phyloP scores from a whole-genome alignment of 768 basidiomycete species.

The Tephrocybe sp. region DNA sequence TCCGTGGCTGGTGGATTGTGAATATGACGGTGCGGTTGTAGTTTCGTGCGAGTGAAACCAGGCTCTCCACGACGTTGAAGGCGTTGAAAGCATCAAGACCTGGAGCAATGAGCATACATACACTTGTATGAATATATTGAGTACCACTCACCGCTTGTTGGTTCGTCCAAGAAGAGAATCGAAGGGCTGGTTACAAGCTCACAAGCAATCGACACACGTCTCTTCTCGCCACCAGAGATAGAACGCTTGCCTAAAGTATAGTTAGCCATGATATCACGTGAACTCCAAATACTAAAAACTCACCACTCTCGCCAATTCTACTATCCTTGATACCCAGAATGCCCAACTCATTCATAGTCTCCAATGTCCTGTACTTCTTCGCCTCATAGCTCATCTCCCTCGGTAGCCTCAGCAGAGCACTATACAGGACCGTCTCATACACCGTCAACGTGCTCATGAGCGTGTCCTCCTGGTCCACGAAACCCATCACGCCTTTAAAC shows the following conservation, averaged over 20 bases:
- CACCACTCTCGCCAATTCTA: constrained; percentile 86
- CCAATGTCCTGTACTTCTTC: constrained; percentile 92
- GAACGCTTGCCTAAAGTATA: constrained; percentile 67
- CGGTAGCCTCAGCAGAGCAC: constrained; percentile 86
- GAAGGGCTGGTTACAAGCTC: constrained; percentile 97
- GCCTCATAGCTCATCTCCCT: constrained; percentile 94
- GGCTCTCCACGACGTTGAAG: constrained; percentile 87
- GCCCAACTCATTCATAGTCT: constrained; percentile 95
- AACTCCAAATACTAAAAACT: no score
- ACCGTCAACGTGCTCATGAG: constrained; percentile 97
- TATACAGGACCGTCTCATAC: constrained; percentile 96
- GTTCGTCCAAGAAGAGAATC: constrained; percentile 95
- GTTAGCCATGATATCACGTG: no score
- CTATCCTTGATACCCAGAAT: constrained; percentile 89
- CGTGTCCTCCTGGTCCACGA: constrained; percentile 98
- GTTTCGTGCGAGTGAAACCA: constrained; percentile 80
- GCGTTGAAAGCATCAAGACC: constrained; percentile 96
- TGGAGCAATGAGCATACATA: constrained; percentile 23
- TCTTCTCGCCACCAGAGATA: constrained; percentile 97
- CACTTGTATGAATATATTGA: neutral
- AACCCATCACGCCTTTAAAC: constrained; percentile 88
- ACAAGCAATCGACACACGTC: constrained; percentile 95
- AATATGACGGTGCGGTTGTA: constrained; percentile 96
- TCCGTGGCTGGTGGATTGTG: constrained; percentile 97
- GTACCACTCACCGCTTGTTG: constrained; percentile 76